Base-by-base conservation (phyloP, 2,329 filamentous ascomycete species). In the Colletotrichum sp. region DNA sequence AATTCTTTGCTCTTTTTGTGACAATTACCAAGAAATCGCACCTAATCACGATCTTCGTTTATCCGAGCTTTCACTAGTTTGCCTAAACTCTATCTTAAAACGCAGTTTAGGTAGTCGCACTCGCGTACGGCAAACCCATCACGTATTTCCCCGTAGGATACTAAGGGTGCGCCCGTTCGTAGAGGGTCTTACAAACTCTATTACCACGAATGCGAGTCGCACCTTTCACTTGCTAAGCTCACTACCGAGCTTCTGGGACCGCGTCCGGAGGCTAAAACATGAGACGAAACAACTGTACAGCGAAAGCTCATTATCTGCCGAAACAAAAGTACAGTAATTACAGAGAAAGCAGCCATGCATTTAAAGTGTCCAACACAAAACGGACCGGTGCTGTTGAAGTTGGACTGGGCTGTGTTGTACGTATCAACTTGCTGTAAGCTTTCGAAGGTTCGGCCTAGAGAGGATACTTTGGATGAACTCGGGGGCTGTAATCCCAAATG, bases 381-480 rank as follows among this genome's bases (percentile, higher is more conserved):
- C 39, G 39, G 8, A 44, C 18, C 18, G 9, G 18, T 0, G 39
- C 39, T 0, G 8, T 44, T 49, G 18, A 49, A 49, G n/a, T 21
- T 52, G 44, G 44, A 13, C n/a, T 21, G 44, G 44, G 12, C 1
- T 52, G n/a, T 24, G 44, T n/a, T 52, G 2, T 12, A n/a, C 8
- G 39, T n/a, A n/a, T 0, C 18, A n/a, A 44, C 16, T n/a, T 44
- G 39, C 18, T n/a, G 39, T 1, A 1, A n/a, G 18, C 0, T 44
- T 13, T 21, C 7, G n/a, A 52, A 52, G 10, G 44, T 21, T 52
- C n/a, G 44, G 12, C n/a, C 44, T 52, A 52, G 44, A 0, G 10
- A 52, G 44, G 6, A 13, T 21, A 21, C 1, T 21, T 52, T 52
- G 3, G 4, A 21, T 52, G 44, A 52, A 52, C 44, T 21, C 44